Evolutionary conservation across 2,329 filamentous ascomycete genomes (phyloP).

Genomic region (Daldinia sp.): DNA sequence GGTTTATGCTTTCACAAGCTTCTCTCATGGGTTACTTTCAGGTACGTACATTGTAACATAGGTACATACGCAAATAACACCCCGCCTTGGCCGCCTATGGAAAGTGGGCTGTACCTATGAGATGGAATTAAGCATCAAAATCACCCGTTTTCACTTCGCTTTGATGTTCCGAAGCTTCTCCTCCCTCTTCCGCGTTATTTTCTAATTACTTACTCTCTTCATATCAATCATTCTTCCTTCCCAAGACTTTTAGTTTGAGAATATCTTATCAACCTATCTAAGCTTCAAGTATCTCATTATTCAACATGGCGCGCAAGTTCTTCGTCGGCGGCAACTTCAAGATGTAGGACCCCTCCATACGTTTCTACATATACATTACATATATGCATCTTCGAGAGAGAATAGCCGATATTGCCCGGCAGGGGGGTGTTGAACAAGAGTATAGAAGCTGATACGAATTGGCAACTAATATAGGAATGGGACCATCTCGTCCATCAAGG

Average conservation of each 20-base stretch:
- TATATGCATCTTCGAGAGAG: constrained; percentile 38
- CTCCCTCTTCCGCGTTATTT: constrained; percentile 29
- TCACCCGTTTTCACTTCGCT: constrained; percentile 20
- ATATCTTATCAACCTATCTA: constrained; percentile 4
- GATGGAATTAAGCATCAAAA: constrained; percentile 14
- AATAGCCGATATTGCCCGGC: not conserved
- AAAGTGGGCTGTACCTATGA: constrained; percentile 18
- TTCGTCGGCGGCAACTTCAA: constrained; percentile 99
- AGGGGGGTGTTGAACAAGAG: not conserved
- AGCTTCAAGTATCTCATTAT: constrained; percentile 41
- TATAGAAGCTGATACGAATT: constrained; percentile 30
- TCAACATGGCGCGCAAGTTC: constrained; percentile 92
- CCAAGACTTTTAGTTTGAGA: not conserved
- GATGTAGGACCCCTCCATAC: constrained; percentile 70
- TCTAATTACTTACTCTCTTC: constrained; percentile 15
- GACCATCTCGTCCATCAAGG: constrained; percentile 85
- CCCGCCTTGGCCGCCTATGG: constrained; percentile 13
- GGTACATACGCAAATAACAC: constrained; percentile 8
- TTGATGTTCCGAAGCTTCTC: constrained; percentile 12
- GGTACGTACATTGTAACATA: constrained; percentile 1
- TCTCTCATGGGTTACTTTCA: constrained; percentile 14
- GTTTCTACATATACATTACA: constrained; percentile 37
- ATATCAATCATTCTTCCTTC: constrained; percentile 5
- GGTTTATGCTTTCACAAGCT: constrained; percentile 19
- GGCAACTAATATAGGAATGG: constrained; percentile 76